A percentile compares a stretch with the other conserved stretches of the same genome.
Conservation (phyloP, 257 asterid species). For the Solanum dulcamara region DNA sequence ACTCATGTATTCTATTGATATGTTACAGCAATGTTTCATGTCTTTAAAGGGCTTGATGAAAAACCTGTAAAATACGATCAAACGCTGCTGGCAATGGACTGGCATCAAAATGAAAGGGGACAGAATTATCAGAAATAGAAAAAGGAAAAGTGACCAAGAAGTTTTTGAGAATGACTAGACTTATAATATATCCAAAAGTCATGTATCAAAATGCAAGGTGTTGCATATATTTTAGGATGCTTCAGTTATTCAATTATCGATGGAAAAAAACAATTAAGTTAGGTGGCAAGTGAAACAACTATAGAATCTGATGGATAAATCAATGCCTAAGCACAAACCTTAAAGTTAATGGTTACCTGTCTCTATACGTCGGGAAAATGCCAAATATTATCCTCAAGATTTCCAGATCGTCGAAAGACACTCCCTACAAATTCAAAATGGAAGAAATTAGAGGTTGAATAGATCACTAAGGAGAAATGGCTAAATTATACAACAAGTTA, state of each 20-base stretch:
- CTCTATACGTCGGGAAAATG: constrained; percentile 86
- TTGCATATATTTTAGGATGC: neutral
- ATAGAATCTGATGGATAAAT: neutral
- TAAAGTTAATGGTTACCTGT: constrained; percentile 42
- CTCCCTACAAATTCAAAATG: constrained; percentile 31
- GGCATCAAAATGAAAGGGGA: constrained; percentile 10
- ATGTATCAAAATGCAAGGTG: neutral
- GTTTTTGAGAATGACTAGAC: neutral
- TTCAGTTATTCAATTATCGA: neutral
- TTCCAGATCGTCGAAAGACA: constrained; percentile 51
- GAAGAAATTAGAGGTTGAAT: neutral
- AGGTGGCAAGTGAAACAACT: neutral
- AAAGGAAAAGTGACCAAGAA: neutral
- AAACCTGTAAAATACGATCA: constrained; percentile 82
- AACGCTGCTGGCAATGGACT: constrained; percentile 89
- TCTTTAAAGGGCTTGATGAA: constrained; percentile 1
- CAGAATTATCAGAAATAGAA: constrained; percentile 2
- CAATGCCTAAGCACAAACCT: neutral
- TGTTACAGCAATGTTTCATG: constrained; percentile 10
- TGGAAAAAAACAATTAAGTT: neutral
- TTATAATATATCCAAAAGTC: neutral
- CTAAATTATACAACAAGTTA: neutral
- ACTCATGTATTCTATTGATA: constrained; percentile 8
- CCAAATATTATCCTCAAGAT: constrained; percentile 81
- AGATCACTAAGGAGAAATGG: neutral